Evolutionary conservation across 176 grass and related monocot genomes (phyloP).

Genomic region (Chloris gayana): DNA sequence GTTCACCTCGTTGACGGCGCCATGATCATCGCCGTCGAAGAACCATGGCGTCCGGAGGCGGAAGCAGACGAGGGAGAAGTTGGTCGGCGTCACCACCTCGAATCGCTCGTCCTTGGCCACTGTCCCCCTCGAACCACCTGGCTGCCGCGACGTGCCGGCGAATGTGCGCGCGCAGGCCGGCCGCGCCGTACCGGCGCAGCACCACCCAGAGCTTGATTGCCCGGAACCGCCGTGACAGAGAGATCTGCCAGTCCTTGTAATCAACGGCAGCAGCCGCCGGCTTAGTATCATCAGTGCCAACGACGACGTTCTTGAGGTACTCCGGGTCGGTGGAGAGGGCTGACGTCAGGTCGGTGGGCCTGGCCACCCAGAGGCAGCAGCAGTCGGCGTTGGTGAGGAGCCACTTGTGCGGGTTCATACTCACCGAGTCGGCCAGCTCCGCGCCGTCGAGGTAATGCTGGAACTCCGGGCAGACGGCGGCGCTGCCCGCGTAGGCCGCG

Average conservation of each 20-base stretch:
- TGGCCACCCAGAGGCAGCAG: constrained; percentile 49
- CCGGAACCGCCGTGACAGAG: constrained; percentile 40
- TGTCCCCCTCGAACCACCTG: constrained; percentile 50
- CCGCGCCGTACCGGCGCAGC: constrained; percentile 42
- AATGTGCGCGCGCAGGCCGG: constrained; percentile 30
- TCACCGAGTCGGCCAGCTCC: constrained; percentile 55
- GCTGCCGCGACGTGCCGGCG: constrained; percentile 41
- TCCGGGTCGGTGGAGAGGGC: constrained; percentile 51
- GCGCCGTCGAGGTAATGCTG: constrained; percentile 34
- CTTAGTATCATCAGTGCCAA: not conserved
- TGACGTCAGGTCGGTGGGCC: not conserved
- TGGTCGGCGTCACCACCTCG: constrained; percentile 48
- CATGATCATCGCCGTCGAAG: not conserved
- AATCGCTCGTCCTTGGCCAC: constrained; percentile 38
- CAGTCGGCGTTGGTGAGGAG: constrained; percentile 53
- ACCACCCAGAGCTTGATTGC: constrained; percentile 50
- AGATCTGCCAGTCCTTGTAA: constrained; percentile 67
- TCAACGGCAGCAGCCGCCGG: constrained; percentile 11
- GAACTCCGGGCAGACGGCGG: constrained; percentile 49
- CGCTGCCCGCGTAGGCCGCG: constrained; percentile 46
- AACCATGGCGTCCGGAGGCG: constrained; percentile 26
- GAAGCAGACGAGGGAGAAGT: constrained; percentile 52
- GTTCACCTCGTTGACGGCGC: constrained; percentile 21
- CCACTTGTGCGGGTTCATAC: constrained; percentile 63
- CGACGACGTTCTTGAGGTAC: constrained; percentile 40